A percentile compares a stretch with the other conserved stretches of the same genome.
Conservation (phyloP, 176 grass and related monocot species). For the Ampelocalamus luodianensis region DNA sequence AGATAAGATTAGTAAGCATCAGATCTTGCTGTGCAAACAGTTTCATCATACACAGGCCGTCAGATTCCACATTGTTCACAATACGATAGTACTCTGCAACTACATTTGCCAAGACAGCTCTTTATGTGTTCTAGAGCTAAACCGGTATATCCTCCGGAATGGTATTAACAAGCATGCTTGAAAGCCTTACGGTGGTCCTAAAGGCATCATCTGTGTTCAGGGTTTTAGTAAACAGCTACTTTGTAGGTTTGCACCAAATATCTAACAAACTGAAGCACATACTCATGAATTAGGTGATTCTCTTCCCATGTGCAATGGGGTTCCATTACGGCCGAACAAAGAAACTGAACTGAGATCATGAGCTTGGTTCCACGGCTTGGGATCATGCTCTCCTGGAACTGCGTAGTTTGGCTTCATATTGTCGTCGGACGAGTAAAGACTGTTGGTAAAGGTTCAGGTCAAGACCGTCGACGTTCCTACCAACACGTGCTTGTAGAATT, state of each 20-base stretch:
- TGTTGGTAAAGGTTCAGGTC: slow-evolving; percentile 80
- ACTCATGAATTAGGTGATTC: background rate
- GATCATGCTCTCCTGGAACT: slow-evolving; percentile 52
- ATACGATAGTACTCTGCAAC: background rate
- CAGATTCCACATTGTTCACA: background rate
- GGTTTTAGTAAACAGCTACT: background rate
- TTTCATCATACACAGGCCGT: background rate
- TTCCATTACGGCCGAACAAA: background rate
- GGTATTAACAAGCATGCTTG: too few species aligned
- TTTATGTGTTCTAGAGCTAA: too few species aligned
- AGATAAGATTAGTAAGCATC: background rate
- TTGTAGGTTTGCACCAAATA: slow-evolving; percentile 4
- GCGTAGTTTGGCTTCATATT: slow-evolving; percentile 52
- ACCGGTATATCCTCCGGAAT: too few species aligned
- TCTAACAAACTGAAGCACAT: background rate
- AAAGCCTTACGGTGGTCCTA: background rate
- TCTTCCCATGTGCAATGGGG: slow-evolving; percentile 15
- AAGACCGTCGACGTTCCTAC: slow-evolving; percentile 68
- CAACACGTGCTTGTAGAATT: slow-evolving; percentile 66
- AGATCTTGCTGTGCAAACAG: background rate
- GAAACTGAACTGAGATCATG: background rate
- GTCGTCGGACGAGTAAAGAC: slow-evolving; percentile 60
- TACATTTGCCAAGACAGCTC: background rate
- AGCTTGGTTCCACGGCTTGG: background rate
- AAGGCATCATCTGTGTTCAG: background rate